Conservation (phyloP, 441 rosid species). For the Eruca vesicaria region DNA sequence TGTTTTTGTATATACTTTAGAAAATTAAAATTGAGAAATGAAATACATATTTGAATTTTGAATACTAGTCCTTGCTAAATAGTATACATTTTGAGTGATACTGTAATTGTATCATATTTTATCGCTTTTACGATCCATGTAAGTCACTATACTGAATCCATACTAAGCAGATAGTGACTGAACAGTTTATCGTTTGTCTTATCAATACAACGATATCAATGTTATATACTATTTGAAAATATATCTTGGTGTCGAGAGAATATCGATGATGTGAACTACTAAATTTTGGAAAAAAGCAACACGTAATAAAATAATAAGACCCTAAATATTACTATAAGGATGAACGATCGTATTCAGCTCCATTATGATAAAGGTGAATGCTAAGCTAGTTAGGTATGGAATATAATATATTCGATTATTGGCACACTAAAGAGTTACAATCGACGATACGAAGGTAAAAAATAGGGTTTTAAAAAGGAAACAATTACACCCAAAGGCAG, state of each 20-base stretch:
- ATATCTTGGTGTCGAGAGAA: neutral
- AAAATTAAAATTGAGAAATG: neutral
- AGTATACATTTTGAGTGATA: neutral
- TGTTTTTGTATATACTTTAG: neutral
- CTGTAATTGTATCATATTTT: too few relatives aligned
- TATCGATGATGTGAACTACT: neutral
- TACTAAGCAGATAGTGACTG: neutral
- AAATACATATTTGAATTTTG: neutral
- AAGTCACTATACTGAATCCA: neutral
- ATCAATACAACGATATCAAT: neutral
- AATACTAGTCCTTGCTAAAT: neutral
- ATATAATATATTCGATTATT: conserved; percentile 18
- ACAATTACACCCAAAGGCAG: too few relatives aligned
- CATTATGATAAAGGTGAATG: conserved; percentile 27
- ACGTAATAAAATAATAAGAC: neutral
- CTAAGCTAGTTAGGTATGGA: conserved; percentile 30
- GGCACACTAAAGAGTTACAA: conserved; percentile 5
- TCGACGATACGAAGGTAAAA: neutral
- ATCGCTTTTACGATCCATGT: neutral
- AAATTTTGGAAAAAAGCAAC: neutral
- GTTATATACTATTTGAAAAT: neutral
- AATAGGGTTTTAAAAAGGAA: neutral
- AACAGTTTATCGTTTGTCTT: neutral
- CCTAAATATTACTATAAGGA: neutral
- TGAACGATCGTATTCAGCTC: conserved; percentile 25